A percentile compares a stretch with the other conserved stretches of the same genome.
These are phyloP conservation scores for Trichoderma atroviride DNA, from an alignment of 2,329 filamentous ascomycete species.

Conservation along the genomic window DNA sequence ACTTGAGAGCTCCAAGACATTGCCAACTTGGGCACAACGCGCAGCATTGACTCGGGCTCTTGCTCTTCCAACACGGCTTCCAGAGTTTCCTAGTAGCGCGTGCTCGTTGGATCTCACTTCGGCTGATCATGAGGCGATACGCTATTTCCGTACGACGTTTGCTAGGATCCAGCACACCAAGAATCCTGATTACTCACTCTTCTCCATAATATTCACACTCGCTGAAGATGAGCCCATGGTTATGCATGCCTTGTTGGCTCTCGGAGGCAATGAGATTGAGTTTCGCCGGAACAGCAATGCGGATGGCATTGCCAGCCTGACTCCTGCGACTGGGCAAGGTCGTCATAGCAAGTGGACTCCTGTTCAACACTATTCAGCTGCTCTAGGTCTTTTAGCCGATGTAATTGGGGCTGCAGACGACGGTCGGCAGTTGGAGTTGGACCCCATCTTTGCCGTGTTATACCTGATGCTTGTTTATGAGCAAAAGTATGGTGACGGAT, in stretches of 20 bases:
- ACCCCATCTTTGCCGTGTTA: conserved; percentile 37
- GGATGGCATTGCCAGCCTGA: not conserved
- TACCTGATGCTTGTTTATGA: conserved; percentile 45
- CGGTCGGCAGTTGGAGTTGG: conserved; percentile 34
- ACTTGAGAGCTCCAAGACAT: not conserved
- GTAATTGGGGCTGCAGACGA: conserved; percentile 32
- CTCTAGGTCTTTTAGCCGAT: conserved; percentile 39
- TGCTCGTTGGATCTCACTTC: conserved; percentile 35
- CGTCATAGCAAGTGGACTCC: conserved; percentile 27
- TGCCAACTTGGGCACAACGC: conserved; percentile 22
- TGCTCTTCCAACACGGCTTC: conserved; percentile 25
- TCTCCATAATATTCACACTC: conserved; percentile 41
- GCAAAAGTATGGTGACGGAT: conserved; percentile 43
- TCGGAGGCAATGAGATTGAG: conserved; percentile 39
- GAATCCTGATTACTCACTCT: conserved; percentile 41
- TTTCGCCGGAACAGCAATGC: conserved; percentile 30
- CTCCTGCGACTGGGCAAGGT: not conserved
- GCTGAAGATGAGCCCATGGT: conserved; percentile 40
- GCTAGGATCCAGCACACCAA: conserved; percentile 42
- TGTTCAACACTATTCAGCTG: conserved; percentile 38
- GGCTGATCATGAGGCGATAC: conserved; percentile 41
- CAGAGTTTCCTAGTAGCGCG: conserved; percentile 28
- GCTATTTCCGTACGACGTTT: conserved; percentile 42
- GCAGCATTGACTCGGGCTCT: conserved; percentile 24
- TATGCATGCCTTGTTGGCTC: conserved; percentile 42